phyloP scores from a whole-genome alignment of 164 flowering plant genomes.

The Vitis rotundifolia region DNA sequence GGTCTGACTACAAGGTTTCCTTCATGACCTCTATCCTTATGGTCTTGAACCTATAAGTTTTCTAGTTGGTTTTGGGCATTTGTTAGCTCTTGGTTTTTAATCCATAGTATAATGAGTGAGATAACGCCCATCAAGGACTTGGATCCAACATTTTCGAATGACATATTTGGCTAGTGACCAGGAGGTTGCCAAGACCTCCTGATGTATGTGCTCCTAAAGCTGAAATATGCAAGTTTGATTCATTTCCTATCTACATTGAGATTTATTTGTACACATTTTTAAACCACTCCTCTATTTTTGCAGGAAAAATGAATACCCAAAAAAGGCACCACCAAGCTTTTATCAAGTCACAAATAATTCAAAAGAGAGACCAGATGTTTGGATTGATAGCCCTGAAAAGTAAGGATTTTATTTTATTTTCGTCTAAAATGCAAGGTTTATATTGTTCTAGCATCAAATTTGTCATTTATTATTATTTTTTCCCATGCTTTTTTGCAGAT shows the following conservation, averaged over 20 bases:
- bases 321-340: conserved; percentile 76
- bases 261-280: too few relatives aligned
- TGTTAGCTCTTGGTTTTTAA: too few relatives aligned
- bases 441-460: neutral
- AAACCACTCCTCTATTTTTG: neutral
- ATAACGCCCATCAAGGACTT: too few relatives aligned
- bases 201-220: too few relatives aligned
- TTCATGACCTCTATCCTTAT: neutral
- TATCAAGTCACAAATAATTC: conserved; percentile 87
- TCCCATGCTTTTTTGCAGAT: conserved; percentile 41
- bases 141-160: too few relatives aligned
- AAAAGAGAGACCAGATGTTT: conserved; percentile 98
- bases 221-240: too few relatives aligned
- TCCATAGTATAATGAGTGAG: too few relatives aligned
- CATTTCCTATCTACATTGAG: too few relatives aligned
- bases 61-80: too few relatives aligned
- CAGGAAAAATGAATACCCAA: conserved; percentile 90
- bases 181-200: too few relatives aligned
- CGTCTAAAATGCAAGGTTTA: neutral
- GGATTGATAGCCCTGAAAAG: conserved; percentile 99
- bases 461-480: neutral
- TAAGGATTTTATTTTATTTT: conserved; percentile 27
- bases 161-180: too few relatives aligned
- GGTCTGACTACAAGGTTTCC: neutral
- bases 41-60: neutral